These are phyloP conservation scores for Fermentozyma sake DNA, from an alignment of 1,139 yeast species.

Conservation along the genomic window DNA sequence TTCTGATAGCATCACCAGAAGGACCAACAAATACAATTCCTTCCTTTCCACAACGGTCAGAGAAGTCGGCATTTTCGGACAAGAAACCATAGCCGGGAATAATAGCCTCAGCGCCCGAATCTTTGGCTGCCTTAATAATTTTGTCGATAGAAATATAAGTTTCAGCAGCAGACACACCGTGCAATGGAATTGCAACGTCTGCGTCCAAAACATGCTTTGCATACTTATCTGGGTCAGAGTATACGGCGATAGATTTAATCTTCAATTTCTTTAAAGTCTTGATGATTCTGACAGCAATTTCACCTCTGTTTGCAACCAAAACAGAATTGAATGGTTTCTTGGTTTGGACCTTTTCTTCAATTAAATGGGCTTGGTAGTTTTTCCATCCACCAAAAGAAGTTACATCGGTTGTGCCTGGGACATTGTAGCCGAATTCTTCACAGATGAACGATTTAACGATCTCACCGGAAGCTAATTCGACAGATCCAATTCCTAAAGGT, in stretches of 20 bases:
- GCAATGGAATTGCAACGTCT: slow-evolving; percentile 73
- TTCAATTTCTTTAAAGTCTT: slow-evolving; percentile 77
- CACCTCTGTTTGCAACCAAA: slow-evolving; percentile 95
- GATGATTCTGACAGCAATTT: slow-evolving; percentile 91
- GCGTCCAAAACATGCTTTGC: slow-evolving; percentile 83
- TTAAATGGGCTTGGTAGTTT: slow-evolving; percentile 48
- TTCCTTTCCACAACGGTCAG: slow-evolving; percentile 77
- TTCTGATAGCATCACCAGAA: slow-evolving; percentile 85
- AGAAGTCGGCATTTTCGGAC: slow-evolving; percentile 93
- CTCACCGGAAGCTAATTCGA: slow-evolving; percentile 72
- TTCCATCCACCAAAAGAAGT: slow-evolving; percentile 88
- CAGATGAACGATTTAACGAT: slow-evolving; percentile 92
- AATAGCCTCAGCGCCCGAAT: slow-evolving; percentile 82
- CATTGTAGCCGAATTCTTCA: slow-evolving; percentile 78
- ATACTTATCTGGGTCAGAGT: slow-evolving; percentile 85
- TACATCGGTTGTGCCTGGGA: slow-evolving; percentile 70
- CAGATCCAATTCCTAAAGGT: slow-evolving; percentile 92
- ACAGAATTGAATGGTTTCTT: slow-evolving; percentile 76
- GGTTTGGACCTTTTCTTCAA: slow-evolving; percentile 16
- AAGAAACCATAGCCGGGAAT: slow-evolving; percentile 97
- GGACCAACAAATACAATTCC: slow-evolving; percentile 95
- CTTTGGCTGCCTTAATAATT: slow-evolving; percentile 78
- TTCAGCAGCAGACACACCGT: slow-evolving; percentile 83
- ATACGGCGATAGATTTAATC: slow-evolving; percentile 79
- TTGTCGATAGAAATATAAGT: slow-evolving; percentile 84